These are phyloP conservation scores for Globisporangium ultimum DNA, from an alignment of 352 stramenopile genomes.

Conservation along the genomic window DNA sequence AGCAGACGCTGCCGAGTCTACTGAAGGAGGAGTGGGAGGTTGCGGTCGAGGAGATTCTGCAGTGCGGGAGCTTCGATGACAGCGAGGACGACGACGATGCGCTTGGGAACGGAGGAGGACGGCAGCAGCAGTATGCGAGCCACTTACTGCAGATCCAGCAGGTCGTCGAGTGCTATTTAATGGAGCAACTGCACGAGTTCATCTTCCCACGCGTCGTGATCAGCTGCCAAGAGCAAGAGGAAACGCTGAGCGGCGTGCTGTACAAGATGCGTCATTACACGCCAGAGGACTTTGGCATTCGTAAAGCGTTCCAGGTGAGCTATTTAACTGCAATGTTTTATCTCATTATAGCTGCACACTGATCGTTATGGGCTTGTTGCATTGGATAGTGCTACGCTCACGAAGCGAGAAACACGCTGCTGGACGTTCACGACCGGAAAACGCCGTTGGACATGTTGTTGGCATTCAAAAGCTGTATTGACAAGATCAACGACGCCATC, in stretches of 20 bases:
- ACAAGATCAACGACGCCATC: constrained; percentile 55
- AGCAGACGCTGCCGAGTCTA: constrained; percentile 37
- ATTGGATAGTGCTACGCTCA: constrained; percentile 31
- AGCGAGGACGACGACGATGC: constrained; percentile 4
- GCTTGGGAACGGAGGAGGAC: no score
- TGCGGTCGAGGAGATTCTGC: constrained; percentile 50
- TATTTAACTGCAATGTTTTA: constrained; percentile 6
- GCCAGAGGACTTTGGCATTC: constrained; percentile 63
- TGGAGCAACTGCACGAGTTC: constrained; percentile 59
- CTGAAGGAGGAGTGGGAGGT: constrained; percentile 55
- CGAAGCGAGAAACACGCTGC: constrained; percentile 36
- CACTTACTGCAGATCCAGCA: constrained; percentile 73
- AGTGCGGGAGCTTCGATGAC: constrained; percentile 46
- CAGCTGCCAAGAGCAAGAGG: constrained; percentile 47
- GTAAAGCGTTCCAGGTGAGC: constrained; percentile 56
- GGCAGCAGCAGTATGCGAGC: constrained; percentile 7
- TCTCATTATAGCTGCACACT: no score
- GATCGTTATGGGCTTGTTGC: not conserved
- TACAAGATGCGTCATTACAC: constrained; percentile 57
- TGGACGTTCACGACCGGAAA: constrained; percentile 35
- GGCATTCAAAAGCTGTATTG: constrained; percentile 63
- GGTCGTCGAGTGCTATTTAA: constrained; percentile 79
- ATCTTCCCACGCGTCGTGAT: constrained; percentile 49
- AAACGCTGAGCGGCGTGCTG: constrained; percentile 36
- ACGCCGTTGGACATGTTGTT: constrained; percentile 78